Conservation (phyloP, 495 filamentous ascomycete genomes). For the Trichoderma reesei region DNA sequence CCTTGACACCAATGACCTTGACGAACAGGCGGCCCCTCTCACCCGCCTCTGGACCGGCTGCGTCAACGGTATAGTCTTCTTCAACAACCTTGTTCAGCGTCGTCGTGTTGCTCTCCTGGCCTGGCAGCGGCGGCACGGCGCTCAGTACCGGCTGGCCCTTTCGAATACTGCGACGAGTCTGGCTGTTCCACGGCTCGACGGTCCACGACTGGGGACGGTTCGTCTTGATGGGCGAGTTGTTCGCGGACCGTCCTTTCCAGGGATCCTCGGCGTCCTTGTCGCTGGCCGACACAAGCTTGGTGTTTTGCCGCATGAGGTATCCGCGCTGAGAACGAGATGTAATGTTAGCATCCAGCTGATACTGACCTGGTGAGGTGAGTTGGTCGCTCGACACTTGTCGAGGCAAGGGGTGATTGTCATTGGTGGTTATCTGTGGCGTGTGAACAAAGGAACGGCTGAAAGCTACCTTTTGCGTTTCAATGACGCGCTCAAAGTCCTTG, state of each 20-base stretch:
- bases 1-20: conserved; percentile 94
- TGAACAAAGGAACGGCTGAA: conserved; percentile 25
- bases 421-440: conserved; percentile 14
- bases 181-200: conserved; percentile 90
- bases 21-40: conserved; percentile 93
- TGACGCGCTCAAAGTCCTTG: conserved; percentile 87
- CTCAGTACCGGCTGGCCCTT: conserved; percentile 35
- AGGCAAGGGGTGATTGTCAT: neutral
- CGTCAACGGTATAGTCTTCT: conserved; percentile 41
- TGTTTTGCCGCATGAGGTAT: conserved; percentile 97
- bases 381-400: conserved; percentile 20
- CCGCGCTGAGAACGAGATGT: conserved; percentile 66
- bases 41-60: conserved; percentile 60
- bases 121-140: conserved; percentile 72
- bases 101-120: conserved; percentile 69
- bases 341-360: conserved; percentile 45
- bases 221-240: conserved; percentile 62
- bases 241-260: conserved; percentile 51
- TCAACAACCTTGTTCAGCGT: conserved; percentile 52
- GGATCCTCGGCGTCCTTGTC: conserved; percentile 46
- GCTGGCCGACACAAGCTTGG: conserved; percentile 89
- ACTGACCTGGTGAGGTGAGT: conserved; percentile 13
- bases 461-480: conserved; percentile 96
- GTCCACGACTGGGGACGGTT: conserved; percentile 79
- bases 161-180: conserved; percentile 57